Base-by-base conservation (phyloP, 2,329 filamentous ascomycete genomes). In the Knoxdaviesia capensis region DNA sequence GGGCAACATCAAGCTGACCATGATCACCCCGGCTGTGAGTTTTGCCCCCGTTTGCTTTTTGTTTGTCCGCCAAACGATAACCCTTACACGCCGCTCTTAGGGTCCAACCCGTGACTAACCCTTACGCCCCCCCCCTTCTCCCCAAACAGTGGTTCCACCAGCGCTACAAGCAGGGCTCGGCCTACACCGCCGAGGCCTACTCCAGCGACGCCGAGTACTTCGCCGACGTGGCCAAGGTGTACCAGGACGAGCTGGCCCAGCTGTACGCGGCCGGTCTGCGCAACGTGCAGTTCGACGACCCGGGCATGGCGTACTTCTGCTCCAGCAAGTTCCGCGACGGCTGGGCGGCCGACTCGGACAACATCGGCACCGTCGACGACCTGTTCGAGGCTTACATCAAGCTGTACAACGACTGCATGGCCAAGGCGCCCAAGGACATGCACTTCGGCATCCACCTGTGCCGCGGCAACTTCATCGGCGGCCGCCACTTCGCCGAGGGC, bases 251-350 rank as follows among this genome's bases (percentile, higher is more conserved):
- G 54, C 57, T 80, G 40, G 64, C 65, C 44, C 63, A 69, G 50
- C 59, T 79, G 8, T 77, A 79, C 53, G 62, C 74, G 43, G 71
- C 71, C 11, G 74, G 75, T 1, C 61, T 76, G 48, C 60, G 74
- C 31, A 78, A 78, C 48, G 69, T 78, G n/a, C 75, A 79, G 52
- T 76, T 76, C 40, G 75, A 79, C 47, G 75, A 79, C 52, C 75
- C 74, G 1, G 72, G 74, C 44, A 66, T 80, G 56, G 74, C 74
- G 9, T 80, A 83, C 56, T 84, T 84, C 58, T 84, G 79, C 59
- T 79, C 74, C 20, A 64, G 79, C 44, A 73, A 76, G 54, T 83
- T 83, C 69, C 68, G 80, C 34, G 60, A 70, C 39, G 79, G 78
- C 10, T 84, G 77, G 72, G 69, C 71, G 42, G 68, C 69, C 9